Evolutionary conservation across 306 rosid species (phyloP).

Genomic region (Hippophae gyantsensis): DNA sequence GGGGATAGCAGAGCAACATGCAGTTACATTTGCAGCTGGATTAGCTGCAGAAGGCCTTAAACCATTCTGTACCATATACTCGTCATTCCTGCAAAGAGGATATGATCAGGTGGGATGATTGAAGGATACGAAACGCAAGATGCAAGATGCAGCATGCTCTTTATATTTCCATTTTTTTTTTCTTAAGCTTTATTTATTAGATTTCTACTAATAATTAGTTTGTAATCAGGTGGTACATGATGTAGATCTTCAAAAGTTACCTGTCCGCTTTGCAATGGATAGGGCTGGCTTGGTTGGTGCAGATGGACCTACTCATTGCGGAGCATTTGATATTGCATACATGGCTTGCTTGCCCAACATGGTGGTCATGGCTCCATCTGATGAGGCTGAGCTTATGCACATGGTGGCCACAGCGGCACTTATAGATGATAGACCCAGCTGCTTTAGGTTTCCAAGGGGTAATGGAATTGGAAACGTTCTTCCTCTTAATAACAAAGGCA

Average conservation of each 20-base stretch:
- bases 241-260: constrained; percentile 85
- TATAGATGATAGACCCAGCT: constrained; percentile 90
- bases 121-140: background rate
- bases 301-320: constrained; percentile 95
- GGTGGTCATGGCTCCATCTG: constrained; percentile 97
- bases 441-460: constrained; percentile 91
- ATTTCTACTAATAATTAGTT: background rate
- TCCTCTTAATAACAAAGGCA: constrained; percentile 65
- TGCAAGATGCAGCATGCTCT: background rate
- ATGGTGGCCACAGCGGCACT: constrained; percentile 88
- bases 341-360: constrained; percentile 97
- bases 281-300: constrained; percentile 94
- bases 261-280: constrained; percentile 85
- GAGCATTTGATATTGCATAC: constrained; percentile 83
- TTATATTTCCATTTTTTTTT: background rate
- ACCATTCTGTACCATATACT: constrained; percentile 86
- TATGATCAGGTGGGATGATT: constrained; percentile 65
- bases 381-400: constrained; percentile 89
- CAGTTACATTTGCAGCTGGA: constrained; percentile 93
- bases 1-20: constrained; percentile 94
- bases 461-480: constrained; percentile 66
- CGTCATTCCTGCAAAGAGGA: constrained; percentile 87
- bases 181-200: background rate
- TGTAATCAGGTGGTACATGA: constrained; percentile 65
- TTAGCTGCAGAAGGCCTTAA: constrained; percentile 90